These are phyloP conservation scores for Nelumbo lutea DNA, from an alignment of 164 flowering plant genomes.

Conservation along the genomic window DNA sequence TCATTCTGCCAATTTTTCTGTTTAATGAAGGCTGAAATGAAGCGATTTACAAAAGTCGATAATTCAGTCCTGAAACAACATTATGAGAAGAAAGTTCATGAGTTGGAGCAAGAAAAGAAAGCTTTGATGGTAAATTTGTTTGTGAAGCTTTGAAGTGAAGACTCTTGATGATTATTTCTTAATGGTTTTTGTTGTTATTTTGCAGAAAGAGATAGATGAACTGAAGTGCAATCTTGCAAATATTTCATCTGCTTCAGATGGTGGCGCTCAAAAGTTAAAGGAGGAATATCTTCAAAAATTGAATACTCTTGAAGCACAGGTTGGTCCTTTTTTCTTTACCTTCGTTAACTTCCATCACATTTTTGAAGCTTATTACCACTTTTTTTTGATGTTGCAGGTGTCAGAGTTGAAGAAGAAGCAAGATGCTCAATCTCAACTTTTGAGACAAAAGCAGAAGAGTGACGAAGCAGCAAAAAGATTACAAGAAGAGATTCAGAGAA, in stretches of 20 bases:
- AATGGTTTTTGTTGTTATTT: constrained; percentile 7
- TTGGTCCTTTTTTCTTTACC: constrained; percentile 15
- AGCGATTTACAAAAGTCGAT: constrained; percentile 56
- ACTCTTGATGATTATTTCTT: neutral
- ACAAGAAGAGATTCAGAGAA: constrained; percentile 53
- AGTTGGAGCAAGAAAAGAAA: constrained; percentile 81
- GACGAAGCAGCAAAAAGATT: constrained; percentile 63
- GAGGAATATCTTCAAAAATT: constrained; percentile 90
- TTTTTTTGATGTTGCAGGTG: constrained; percentile 46
- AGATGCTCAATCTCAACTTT: constrained; percentile 66
- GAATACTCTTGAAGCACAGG: constrained; percentile 86
- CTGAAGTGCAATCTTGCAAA: constrained; percentile 55
- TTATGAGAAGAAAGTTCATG: constrained; percentile 90
- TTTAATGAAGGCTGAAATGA: constrained; percentile 89
- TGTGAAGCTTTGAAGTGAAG: neutral
- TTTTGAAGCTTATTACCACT: neutral
- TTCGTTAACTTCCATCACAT: neutral
- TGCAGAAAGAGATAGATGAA: constrained; percentile 87
- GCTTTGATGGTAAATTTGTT: constrained; percentile 48
- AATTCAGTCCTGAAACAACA: constrained; percentile 84
- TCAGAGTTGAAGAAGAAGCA: constrained; percentile 82
- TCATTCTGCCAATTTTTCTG: constrained; percentile 4
- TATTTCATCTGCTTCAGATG: constrained; percentile 76
- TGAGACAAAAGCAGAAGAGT: constrained; percentile 76
- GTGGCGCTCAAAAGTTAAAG: constrained; percentile 83